These are phyloP conservation scores for Petunia hybrid DNA, from an alignment of 305 asterid species.

Conservation along the genomic window DNA sequence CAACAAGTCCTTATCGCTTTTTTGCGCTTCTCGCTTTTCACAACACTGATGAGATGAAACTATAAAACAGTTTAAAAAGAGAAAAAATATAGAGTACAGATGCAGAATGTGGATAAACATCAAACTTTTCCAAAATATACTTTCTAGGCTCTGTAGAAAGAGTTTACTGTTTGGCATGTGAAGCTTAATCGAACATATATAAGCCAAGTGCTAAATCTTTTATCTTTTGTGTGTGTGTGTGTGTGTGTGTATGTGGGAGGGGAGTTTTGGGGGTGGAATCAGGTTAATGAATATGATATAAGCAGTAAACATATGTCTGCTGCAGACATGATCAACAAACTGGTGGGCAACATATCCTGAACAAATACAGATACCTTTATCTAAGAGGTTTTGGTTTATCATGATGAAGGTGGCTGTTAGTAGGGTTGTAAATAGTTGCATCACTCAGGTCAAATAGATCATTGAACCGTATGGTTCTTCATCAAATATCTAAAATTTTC, in stretches of 20 bases:
- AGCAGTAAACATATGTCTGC: neutral
- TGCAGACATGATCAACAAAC: neutral
- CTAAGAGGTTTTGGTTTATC: constrained; percentile 9
- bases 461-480: constrained; percentile 1
- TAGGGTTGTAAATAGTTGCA: neutral
- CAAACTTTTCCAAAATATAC: neutral
- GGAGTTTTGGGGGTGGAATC: constrained; percentile 1
- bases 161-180: neutral
- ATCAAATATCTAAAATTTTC: neutral
- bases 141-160: constrained; percentile 6
- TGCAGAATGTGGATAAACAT: neutral
- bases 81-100: neutral
- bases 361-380: constrained; percentile 18
- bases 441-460: constrained; percentile 5
- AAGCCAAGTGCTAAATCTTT: constrained; percentile 10
- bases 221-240: neutral
- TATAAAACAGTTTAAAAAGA: constrained; percentile 12
- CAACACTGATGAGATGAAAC: too few relatives aligned
- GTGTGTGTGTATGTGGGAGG: neutral
- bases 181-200: constrained; percentile 8
- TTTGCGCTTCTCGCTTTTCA: too few relatives aligned
- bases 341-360: constrained; percentile 10
- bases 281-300: neutral
- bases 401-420: neutral
- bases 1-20: too few relatives aligned